Base-by-base conservation (phyloP, 169 alveolate species). In the Eimeria tenella region DNA sequence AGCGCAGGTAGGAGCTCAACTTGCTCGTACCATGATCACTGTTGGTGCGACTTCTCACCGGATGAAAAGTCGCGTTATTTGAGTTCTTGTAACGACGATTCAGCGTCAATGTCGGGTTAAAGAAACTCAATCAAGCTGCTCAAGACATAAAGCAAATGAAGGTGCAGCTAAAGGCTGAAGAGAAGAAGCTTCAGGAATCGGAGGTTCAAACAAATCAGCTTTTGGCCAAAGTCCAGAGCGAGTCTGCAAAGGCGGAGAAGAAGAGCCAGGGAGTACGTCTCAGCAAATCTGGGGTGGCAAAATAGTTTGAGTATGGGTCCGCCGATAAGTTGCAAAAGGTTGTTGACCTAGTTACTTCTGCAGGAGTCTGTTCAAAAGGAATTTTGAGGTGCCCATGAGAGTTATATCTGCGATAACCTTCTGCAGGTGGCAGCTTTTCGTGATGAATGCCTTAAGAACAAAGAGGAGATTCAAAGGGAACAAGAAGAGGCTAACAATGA, bases 401-500 rank as follows among this genome's bases (percentile, higher is more conserved):
- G 42, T 31, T 31, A 31, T 31, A 31, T 31, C 42, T 31, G 42
- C 42, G 42, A 31, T 31, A 31, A 31, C 42, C 42, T 31, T 31
- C 42, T 50, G 21, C 63, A 81, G 95, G 90, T 91, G 86, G 86
- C 84, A 55, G 96, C 96, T 58, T 97, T 97, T 94, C 97, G 98
- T 25, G 97, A 96, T 50, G 96, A 96, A 77, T 98, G 99, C 79
- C 96, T 97, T 88, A 96, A 96, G 62, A 97, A 98, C 96, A 97
- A 98, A 86, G 98, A 97, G 68, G 96, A 96, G 84, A 98, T 98
- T 86, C 97, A 97, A 74, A 96, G 94, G 62, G 99, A 98, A 75
- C 98, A 97, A 93, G 99, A 98, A 55, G 98, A 98, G 86, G 99
- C 99, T 10, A 98, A 98, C 90, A 97, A 97, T 89, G 99, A 99